phyloP scores from a whole-genome alignment of 345 rosid species.

The Cochlearia excelsa region DNA sequence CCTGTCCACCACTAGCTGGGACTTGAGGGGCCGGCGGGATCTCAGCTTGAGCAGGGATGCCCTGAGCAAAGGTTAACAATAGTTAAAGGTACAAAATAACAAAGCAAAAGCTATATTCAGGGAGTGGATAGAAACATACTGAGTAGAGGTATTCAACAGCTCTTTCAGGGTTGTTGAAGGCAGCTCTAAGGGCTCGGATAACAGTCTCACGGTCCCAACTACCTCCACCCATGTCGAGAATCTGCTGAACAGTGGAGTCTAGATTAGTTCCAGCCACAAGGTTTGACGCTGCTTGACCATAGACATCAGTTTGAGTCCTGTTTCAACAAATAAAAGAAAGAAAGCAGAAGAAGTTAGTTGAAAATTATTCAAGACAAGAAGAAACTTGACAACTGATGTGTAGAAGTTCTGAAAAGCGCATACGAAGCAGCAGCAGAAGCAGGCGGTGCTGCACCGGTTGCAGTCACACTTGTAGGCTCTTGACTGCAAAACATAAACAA shows the following conservation, averaged over 20 bases:
- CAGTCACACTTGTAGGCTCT: constrained; percentile 25
- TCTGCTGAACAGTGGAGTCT: constrained; percentile 80
- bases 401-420: constrained; percentile 37
- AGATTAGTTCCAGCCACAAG: constrained; percentile 82
- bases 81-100: not conserved
- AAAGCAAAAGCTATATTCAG: not conserved
- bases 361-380: not conserved
- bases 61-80: constrained; percentile 21
- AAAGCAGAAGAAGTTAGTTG: not conserved
- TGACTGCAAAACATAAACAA: constrained; percentile 29
- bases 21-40: constrained; percentile 33
- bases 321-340: constrained; percentile 23
- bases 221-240: constrained; percentile 97
- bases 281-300: constrained; percentile 91
- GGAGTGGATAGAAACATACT: constrained; percentile 42
- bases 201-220: constrained; percentile 91
- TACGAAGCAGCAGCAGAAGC: constrained; percentile 34
- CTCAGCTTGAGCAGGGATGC: constrained; percentile 42
- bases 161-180: constrained; percentile 92
- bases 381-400: not conserved
- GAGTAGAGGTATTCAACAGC: constrained; percentile 95
- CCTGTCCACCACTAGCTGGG: constrained; percentile 34
- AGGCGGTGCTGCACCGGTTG: constrained; percentile 36
- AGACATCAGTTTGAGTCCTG: constrained; percentile 63
- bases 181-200: constrained; percentile 87